phyloP scores from a whole-genome alignment of 352 stramenopile genomes.

The Phytophthora multivora region DNA sequence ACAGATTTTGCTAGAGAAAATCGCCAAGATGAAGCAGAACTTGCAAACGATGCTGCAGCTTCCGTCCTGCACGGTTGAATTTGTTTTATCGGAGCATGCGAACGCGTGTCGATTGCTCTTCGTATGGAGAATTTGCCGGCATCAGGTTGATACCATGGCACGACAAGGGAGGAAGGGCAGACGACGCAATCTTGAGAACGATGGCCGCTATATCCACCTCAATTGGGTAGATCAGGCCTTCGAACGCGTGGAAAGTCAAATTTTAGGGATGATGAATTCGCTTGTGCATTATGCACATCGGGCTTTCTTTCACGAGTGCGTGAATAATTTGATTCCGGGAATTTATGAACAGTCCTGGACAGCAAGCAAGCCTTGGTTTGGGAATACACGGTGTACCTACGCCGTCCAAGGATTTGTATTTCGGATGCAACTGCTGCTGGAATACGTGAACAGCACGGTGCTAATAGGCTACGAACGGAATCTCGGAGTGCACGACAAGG shows the following conservation, averaged over 20 bases:
- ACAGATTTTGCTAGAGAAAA: slow-evolving; percentile 67
- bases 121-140: slow-evolving; percentile 65
- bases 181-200: slow-evolving; percentile 20
- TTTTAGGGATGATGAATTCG: slow-evolving; percentile 55
- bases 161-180: slow-evolving; percentile 34
- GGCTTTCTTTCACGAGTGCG: slow-evolving; percentile 65
- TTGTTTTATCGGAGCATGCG: slow-evolving; percentile 60
- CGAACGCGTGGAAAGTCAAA: slow-evolving; percentile 57
- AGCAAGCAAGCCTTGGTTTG: slow-evolving; percentile 63
- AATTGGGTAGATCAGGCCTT: slow-evolving; percentile 74
- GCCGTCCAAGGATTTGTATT: slow-evolving; percentile 60
- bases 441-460: slow-evolving; percentile 43
- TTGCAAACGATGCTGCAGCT: slow-evolving; percentile 39
- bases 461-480: slow-evolving; percentile 54
- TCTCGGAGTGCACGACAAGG: slow-evolving; percentile 67
- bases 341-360: slow-evolving; percentile 67
- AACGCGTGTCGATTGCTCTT: slow-evolving; percentile 62
- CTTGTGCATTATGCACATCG: slow-evolving; percentile 61
- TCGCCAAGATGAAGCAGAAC: slow-evolving; percentile 47
- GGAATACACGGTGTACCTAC: slow-evolving; percentile 63
- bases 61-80: slow-evolving; percentile 40
- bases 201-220: slow-evolving; percentile 44
- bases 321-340: slow-evolving; percentile 45
- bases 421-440: slow-evolving; percentile 52
- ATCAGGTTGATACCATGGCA: slow-evolving; percentile 58